Base-by-base conservation (phyloP, 106 monocot genomes). In the Narthecium ossifragum region DNA sequence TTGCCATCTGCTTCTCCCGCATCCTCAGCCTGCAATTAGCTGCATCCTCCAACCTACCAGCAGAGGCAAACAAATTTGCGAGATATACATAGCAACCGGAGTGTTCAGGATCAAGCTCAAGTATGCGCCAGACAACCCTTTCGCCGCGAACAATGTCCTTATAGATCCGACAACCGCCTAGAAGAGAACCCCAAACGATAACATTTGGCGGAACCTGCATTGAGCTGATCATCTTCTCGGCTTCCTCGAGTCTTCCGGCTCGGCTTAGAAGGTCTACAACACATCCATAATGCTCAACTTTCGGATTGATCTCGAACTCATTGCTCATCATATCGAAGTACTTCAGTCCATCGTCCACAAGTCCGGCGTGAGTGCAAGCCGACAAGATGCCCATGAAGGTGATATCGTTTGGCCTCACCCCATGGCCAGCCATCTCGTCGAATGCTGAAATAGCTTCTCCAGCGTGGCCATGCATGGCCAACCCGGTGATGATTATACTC, bases 271-370 rank as follows among this genome's bases (percentile, higher is more conserved):
- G 78, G 63, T 78, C 78, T 3, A 78, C 71, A 2, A 78, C 34
- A 45, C 78, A 72, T 3, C 78, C 78, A 36, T 78, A 78, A 41
- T 78, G 77, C 56, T 78, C 77, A 18, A 78, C 72, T 31, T 67
- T 72, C 5, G 71, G 78, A 27, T 2, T 26, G 22, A 78, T 78
- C 28, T 29, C 27, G 46, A 66, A 70, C 48, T 72, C 46, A 40
- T 32, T 26, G 7, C 21, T 46, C 78, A 78, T 78, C 62, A 67
- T 57, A 8, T 67, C 11, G 30, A 72, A 63, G 29, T 57, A 72
- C 25, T 51, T 47, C 30, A 61, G 29, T 22, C 78, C 71, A 6
- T 45, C 34, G 27, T 67, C 61, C 5, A 78, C 72, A 60, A 78
- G 24, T 6, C 78, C 78, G 5, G 78, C 50, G 43, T 78, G 72